Percentiles rank a stretch among this genome's conserved stretches.
Conservation (phyloP, 805 yeast genomes). For the Pichia manshurica region DNA sequence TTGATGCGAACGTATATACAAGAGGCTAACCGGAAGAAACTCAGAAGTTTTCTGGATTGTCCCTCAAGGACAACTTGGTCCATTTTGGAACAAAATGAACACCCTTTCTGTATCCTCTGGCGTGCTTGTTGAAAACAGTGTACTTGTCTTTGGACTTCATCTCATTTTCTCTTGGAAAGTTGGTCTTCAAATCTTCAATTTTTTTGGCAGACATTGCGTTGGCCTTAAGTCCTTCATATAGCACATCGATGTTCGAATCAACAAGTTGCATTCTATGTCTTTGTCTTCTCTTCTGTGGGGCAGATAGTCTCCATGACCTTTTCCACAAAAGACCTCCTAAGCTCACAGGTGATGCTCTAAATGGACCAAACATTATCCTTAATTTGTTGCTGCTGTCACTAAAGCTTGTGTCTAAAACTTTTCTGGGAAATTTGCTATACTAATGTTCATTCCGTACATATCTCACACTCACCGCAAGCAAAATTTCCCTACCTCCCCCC, state of each 20-base stretch:
- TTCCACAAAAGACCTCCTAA: constrained; percentile 81
- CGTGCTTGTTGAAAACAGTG: constrained; percentile 71
- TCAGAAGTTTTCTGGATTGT: constrained; percentile 67
- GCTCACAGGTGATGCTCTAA: constrained; percentile 49
- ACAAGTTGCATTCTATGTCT: constrained; percentile 78
- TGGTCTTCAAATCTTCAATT: constrained; percentile 34
- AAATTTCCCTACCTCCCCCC: neutral
- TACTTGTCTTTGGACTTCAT: constrained; percentile 84
- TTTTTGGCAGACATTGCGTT: constrained; percentile 31
- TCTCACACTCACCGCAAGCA: too few relatives aligned
- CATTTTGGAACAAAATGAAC: constrained; percentile 86
- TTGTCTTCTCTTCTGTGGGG: constrained; percentile 75
- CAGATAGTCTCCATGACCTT: constrained; percentile 71
- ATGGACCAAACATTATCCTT: constrained; percentile 48
- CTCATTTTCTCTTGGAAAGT: constrained; percentile 71
- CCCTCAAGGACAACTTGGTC: constrained; percentile 80
- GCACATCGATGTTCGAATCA: constrained; percentile 66
- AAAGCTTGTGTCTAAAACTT: too few relatives aligned
- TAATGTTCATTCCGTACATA: too few relatives aligned
- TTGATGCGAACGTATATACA: neutral
- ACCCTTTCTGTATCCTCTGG: constrained; percentile 78
- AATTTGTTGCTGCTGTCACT: too few relatives aligned
- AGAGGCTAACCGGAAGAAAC: neutral
- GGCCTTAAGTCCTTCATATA: constrained; percentile 44
- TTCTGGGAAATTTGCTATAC: too few relatives aligned